These are phyloP conservation scores for Myriosclerotinia curreyana DNA, from an alignment of 2,329 filamentous ascomycete species.

Conservation along the genomic window DNA sequence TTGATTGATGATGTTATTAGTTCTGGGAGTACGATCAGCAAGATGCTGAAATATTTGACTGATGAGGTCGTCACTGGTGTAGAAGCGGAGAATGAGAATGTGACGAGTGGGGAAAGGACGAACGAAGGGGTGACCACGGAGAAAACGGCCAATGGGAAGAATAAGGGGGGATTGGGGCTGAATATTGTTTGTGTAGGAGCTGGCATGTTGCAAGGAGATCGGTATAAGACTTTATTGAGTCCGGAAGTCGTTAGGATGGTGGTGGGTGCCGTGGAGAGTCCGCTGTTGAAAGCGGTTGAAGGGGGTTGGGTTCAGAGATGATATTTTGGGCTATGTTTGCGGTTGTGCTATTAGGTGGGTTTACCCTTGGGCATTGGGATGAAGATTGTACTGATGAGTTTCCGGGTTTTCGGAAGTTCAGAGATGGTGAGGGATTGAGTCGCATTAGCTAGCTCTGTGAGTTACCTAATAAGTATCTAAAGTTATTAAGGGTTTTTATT, in stretches of 20 bases:
- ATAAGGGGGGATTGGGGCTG: background rate
- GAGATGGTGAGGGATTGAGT: background rate
- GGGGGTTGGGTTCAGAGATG: slow-evolving; percentile 7
- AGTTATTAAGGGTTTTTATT: background rate
- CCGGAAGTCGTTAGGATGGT: background rate
- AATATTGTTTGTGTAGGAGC: slow-evolving; percentile 12
- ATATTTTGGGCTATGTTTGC: background rate
- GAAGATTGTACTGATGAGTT: background rate
- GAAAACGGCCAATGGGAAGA: background rate
- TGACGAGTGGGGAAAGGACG: background rate
- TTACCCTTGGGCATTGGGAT: background rate
- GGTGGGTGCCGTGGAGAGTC: slow-evolving; percentile 5
- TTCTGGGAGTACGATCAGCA: background rate
- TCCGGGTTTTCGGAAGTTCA: background rate
- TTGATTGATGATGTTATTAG: slow-evolving; percentile 16
- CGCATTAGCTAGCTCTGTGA: background rate
- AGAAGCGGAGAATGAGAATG: background rate
- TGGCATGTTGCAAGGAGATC: slow-evolving; percentile 2
- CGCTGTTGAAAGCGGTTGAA: slow-evolving; percentile 4
- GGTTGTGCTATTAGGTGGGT: background rate
- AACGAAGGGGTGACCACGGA: too few species aligned
- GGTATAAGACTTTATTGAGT: background rate
- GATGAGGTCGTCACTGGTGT: background rate
- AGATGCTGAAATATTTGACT: slow-evolving; percentile 5
- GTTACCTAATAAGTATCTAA: background rate